Base-by-base conservation (phyloP, 1,139 yeast genomes). In the Torulaspora globosa region DNA sequence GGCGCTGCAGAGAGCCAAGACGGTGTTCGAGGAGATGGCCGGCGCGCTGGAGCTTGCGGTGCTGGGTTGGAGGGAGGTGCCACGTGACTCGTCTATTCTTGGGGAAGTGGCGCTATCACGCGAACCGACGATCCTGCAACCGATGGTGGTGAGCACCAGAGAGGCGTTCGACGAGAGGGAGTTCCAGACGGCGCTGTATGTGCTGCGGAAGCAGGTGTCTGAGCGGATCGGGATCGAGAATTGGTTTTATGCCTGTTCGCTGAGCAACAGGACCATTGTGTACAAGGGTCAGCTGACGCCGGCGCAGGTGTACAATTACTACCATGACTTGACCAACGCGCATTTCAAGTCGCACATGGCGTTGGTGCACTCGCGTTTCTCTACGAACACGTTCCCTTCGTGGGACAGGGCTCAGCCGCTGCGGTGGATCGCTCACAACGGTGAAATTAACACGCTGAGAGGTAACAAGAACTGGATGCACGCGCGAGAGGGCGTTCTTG, bases 391-490 rank as follows among this genome's bases (percentile, higher is more conserved):
- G 41, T 92, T 92, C 79, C 98, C 98, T 41, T 86, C 96, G 18
- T 92, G 98, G 98, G 98, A 92, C 70, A 82, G 98, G 70, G 98
- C 98, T 31, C 98, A 92, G 70, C 98, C 98, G 42, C 78, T 90
- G 61, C 79, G 98, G 69, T 84, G 94, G 84, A 90, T 96, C 32
- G 98, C 98, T 36, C 98, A 92, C 72, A 92, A 92, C 68, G 98
- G 98, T 75, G 98, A 92, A 71, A 92, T 92, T 68, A 92, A 92
- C 71, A 90, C 98, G 36, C 74, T 92, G 66, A 80, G 97, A 68
- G 98, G 98, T 60, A 92, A 92, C 77, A 92, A 89, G 71, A 92
- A 92, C 70, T 92, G 97, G 97, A 90, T 92, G 97, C 81, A 96
- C 60, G 94, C 98, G 36, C 86, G 95, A 70, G 98, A 92, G 73